Evolutionary conservation across 306 rosid genomes (phyloP), one percentile per base, ranked within the genome.

Genomic region (Hippophae rhamnoides): DNA sequence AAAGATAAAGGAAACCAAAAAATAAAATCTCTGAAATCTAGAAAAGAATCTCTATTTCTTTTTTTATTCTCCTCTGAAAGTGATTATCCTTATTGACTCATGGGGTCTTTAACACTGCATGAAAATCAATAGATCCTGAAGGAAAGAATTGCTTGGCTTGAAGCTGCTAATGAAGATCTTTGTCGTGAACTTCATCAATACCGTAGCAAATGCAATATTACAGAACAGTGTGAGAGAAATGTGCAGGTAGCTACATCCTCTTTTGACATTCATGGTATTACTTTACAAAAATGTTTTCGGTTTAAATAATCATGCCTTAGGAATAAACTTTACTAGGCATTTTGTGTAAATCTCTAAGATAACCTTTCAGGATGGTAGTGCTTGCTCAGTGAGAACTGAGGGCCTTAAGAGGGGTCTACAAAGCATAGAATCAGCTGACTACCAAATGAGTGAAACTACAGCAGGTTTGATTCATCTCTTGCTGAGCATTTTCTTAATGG

Each of bases 141-240:
- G 90, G 99, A 93, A 82, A 84, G 95, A 70, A 84, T 93, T 79
- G 56, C 89, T 69, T 86, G 94, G 86, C 99, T 93, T 70, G 99
- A 93, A 84, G 94, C 97, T 72, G 83, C 97, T 71, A 93, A 93
- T 77, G 97, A 84, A 76, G 94, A 93, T 74, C 97, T 93, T 67
- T 86, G 95, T 73, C 82, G 87, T n/a, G 97, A 93, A 78, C 97
- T 93, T 82, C 99, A 84, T 51, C 94, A 86, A 69, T 76, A 74
- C 70, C 94, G 95, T 48, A 93, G 89, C 59, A 84, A 82, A 89
- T 84, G 85, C 78, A 70, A 81, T 52, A 62, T 38, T 58, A 78
- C 59, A 56, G 90, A 80, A 62, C 94, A 63, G 63, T 76, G 68
- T 72, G 94, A 79, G 74, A 84, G 83, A 75, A 94, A 82, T 72